These are phyloP conservation scores for Amanita inopinata DNA, from an alignment of 768 basidiomycete species.

Conservation along the genomic window DNA sequence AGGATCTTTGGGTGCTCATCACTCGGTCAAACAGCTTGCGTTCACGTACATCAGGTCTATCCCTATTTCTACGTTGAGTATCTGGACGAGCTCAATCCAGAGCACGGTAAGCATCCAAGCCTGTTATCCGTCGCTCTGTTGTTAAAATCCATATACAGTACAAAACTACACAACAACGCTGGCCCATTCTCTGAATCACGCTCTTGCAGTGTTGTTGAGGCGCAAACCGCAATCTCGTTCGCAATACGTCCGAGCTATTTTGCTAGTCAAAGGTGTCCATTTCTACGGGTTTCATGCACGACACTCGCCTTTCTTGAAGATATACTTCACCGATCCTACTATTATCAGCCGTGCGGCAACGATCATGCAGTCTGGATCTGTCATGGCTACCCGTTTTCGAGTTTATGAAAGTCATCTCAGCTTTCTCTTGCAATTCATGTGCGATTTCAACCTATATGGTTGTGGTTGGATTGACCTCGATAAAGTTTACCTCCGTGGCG, in stretches of 20 bases:
- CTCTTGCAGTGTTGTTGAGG: conserved; percentile 73
- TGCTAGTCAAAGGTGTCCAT: conserved; percentile 87
- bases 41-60: conserved; percentile 89
- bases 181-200: conserved; percentile 72
- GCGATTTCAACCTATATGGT: conserved; percentile 90
- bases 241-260: conserved; percentile 62
- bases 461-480: conserved; percentile 82
- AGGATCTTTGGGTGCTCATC: conserved; percentile 84
- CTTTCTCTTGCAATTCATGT: conserved; percentile 85
- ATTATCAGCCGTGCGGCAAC: conserved; percentile 60
- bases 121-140: too few relatives aligned
- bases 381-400: conserved; percentile 71
- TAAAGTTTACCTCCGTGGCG: conserved; percentile 52
- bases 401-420: conserved; percentile 89
- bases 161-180: conserved; percentile 61
- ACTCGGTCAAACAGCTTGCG: conserved; percentile 65
- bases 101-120: conserved; percentile 46
- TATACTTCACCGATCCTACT: conserved; percentile 64
- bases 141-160: conserved; percentile 43
- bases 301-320: conserved; percentile 83
- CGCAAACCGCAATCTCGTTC: conserved; percentile 54
- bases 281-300: conserved; percentile 92
- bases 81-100: conserved; percentile 50
- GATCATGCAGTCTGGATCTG: conserved; percentile 71
- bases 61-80: conserved; percentile 93